phyloP scores from a whole-genome alignment of 2,329 filamentous ascomycete genomes.

The Plenodomus lindquistii region DNA sequence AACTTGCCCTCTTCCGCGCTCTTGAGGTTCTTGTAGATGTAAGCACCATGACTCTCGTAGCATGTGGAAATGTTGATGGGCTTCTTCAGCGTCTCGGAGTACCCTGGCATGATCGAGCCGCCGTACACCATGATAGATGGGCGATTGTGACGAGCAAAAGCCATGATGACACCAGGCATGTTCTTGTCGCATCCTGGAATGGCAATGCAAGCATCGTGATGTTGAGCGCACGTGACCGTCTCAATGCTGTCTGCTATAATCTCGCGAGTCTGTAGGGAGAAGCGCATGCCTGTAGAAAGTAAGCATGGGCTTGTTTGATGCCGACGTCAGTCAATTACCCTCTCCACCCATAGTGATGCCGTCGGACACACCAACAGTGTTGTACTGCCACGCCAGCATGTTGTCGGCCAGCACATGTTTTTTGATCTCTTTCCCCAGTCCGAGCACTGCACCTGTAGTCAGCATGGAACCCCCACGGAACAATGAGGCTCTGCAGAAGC shows the following conservation, averaged over 20 bases:
- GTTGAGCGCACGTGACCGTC: conserved; percentile 87
- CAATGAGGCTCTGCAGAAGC: conserved; percentile 11
- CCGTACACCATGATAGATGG: conserved; percentile 96
- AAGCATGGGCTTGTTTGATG: neutral
- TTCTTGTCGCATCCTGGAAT: conserved; percentile 98
- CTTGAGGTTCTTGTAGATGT: conserved; percentile 72
- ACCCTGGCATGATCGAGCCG: conserved; percentile 86
- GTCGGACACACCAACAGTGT: conserved; percentile 86
- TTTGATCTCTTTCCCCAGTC: conserved; percentile 87
- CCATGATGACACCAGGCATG: conserved; percentile 93
- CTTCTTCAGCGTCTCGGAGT: conserved; percentile 73
- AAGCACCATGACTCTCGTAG: conserved; percentile 85
- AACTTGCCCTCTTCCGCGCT: conserved; percentile 72
- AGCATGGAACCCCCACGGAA: conserved; percentile 17
- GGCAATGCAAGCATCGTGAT: conserved; percentile 89
- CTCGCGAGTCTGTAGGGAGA: conserved; percentile 86
- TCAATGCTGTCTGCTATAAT: conserved; percentile 95
- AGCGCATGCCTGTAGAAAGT: conserved; percentile 76
- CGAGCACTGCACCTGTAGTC: conserved; percentile 63
- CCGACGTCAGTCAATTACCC: conserved; percentile 53
- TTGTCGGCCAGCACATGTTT: conserved; percentile 76
- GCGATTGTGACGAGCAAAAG: conserved; percentile 85
- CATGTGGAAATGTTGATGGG: conserved; percentile 87
- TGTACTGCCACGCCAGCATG: conserved; percentile 95
- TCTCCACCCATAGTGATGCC: conserved; percentile 95